Evolutionary conservation across 2,329 filamentous ascomycete species (phyloP), one percentile per base, ranked within the genome.

Genomic region (Drechslerella stenobrocha): DNA sequence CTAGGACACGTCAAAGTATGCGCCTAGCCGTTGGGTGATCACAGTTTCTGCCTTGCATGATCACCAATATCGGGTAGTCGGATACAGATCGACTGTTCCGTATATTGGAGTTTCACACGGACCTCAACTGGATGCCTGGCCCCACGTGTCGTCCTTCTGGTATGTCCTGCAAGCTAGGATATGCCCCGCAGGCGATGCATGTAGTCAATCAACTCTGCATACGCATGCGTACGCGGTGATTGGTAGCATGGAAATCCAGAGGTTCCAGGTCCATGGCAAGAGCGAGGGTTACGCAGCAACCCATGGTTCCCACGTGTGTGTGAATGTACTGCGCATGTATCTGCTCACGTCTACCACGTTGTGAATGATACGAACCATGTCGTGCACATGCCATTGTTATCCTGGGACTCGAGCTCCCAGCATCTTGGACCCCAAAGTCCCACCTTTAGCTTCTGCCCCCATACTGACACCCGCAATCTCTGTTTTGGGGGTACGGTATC

Each of bases 261-360:
- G 5, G 28, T 18, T 18, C 4, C 37, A 20, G 37, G 13, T 9
- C 34, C 34, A 13, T 5, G 18, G 18, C n/a, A 13, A n/a, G 15
- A 42, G 22, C 7, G 28, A 18, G 37, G 22, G n/a, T n/a, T n/a
- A n/a, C n/a, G n/a, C n/a, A 3, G 37, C 37, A 7, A 3, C 2
- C 15, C 37, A 42, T 42, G 37, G 37, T 13, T 20, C 18, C 37
- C 37, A 42, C 37, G 37, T 42, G 37, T 42, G 15, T 42, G n/a
- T n/a, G n/a, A n/a, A n/a, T n/a, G n/a, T n/a, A n/a, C n/a, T n/a
- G n/a, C n/a, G n/a, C n/a, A n/a, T n/a, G n/a, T n/a, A n/a, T 42
- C 7, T 13, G 37, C 37, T 20, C 4, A 20, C 9, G 18, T 42
- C 37, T 5, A 18, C 37, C 34, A 37, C 34, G 34, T 37, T 37